Evolutionary conservation across 352 stramenopile genomes (phyloP).

Genomic region (Globisporangium takayamanum): DNA sequence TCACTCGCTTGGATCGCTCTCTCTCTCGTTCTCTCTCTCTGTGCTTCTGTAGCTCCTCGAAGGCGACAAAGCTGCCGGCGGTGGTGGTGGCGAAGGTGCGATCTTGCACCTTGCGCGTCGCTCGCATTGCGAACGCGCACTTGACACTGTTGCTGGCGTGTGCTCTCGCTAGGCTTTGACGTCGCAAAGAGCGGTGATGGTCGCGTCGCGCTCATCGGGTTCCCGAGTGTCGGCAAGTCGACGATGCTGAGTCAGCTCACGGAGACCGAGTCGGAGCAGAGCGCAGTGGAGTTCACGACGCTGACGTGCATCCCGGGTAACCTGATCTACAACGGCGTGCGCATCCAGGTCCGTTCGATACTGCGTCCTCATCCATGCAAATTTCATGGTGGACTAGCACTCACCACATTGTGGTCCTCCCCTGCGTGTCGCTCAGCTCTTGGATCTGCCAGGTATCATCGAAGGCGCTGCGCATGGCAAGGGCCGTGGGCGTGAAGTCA

Average conservation of each 20-base stretch:
- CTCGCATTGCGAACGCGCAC: not conserved
- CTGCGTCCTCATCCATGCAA: slow-evolving; percentile 1
- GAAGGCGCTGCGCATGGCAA: slow-evolving; percentile 98
- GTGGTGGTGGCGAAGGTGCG: slow-evolving; percentile 72
- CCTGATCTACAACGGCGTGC: slow-evolving; percentile 94
- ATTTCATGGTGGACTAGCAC: not conserved
- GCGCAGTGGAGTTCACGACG: slow-evolving; percentile 98
- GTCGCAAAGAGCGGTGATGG: slow-evolving; percentile 94
- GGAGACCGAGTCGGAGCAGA: slow-evolving; percentile 95
- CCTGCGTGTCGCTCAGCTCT: slow-evolving; percentile 41
- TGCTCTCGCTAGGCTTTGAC: slow-evolving; percentile 79
- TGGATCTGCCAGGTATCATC: slow-evolving; percentile 99
- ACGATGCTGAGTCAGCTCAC: slow-evolving; percentile 91
- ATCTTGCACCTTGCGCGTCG: not conserved
- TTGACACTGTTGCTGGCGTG: not conserved
- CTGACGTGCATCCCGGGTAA: slow-evolving; percentile 97
- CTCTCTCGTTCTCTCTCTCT: not conserved
- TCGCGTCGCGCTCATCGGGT: slow-evolving; percentile 96
- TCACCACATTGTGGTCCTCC: not conserved
- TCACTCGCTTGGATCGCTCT: not conserved
- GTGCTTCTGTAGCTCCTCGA: slow-evolving; percentile 53
- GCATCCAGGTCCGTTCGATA: slow-evolving; percentile 81
- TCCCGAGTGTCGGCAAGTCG: slow-evolving; percentile 87
- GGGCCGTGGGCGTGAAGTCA: slow-evolving; percentile 97
- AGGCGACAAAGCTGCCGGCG: slow-evolving; percentile 66